Evolutionary conservation across 108 stramenopile species (phyloP).

Genomic region (Conticribra guillardii): DNA sequence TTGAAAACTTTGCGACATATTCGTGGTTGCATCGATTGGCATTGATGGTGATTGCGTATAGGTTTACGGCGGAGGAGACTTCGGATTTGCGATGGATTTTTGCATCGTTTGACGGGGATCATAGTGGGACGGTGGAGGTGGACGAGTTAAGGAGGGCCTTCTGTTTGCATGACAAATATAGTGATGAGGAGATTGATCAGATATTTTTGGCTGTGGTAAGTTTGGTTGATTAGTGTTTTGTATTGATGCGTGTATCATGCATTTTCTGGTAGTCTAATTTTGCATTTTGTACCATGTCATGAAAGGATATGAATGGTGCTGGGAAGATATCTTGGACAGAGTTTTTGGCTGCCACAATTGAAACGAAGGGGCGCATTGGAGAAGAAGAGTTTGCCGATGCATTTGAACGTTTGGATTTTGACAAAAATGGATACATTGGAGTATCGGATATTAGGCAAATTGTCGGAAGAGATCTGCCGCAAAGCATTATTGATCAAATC

Average conservation of each 20-base stretch:
- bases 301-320: slow-evolving; percentile 73
- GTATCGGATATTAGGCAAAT: slow-evolving; percentile 55
- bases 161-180: slow-evolving; percentile 44
- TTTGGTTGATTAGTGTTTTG: too few relatives aligned
- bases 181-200: slow-evolving; percentile 65
- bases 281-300: slow-evolving; percentile 26
- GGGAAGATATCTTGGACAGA: slow-evolving; percentile 83
- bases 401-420: slow-evolving; percentile 84
- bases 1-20: slow-evolving; percentile 58
- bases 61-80: slow-evolving; percentile 69
- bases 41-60: slow-evolving; percentile 76
- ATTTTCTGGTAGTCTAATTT: too few relatives aligned
- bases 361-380: slow-evolving; percentile 60
- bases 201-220: slow-evolving; percentile 70
- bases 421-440: slow-evolving; percentile 77
- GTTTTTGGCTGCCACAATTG: slow-evolving; percentile 88
- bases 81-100: slow-evolving; percentile 61
- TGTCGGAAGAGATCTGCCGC: slow-evolving; percentile 47
- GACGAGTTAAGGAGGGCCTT: slow-evolving; percentile 71
- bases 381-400: slow-evolving; percentile 75
- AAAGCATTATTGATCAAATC: slow-evolving; percentile 48
- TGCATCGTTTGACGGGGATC: slow-evolving; percentile 49
- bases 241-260: too few relatives aligned
- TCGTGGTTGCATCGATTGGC: slow-evolving; percentile 66
- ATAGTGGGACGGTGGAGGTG: slow-evolving; percentile 52